Base-by-base conservation (phyloP, 2,329 filamentous ascomycete species). In the Cladosporium sp. region DNA sequence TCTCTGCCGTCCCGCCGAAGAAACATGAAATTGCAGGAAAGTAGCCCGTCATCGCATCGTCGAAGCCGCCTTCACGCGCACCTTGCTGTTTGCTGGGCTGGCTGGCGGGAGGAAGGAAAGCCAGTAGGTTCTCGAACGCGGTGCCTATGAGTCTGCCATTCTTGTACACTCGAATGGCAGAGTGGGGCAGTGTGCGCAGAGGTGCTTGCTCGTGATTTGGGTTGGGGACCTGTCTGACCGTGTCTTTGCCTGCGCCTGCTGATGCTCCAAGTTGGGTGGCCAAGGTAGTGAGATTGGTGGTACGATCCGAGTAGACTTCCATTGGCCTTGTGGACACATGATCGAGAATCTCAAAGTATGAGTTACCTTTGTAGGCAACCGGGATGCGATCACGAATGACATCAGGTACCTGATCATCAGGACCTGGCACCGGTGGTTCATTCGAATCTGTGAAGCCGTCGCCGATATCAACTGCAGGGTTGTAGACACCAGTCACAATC, bases 1-100 rank as follows among this genome's bases (percentile, higher is more conserved):
- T 89, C 77, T 98, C 91, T 18, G 91, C 93, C 1, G 93, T 91
- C 28, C 94, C 95, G 62, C 93, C 94, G 53, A 91, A 89, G 80
- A 97, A 98, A 26, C 95, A 91, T 72, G 93, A 95, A 23, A 99
- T 88, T 26, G 93, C 92, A 1, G 95, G 95, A 74, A 96, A 97
- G 80, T 99, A 99, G 12, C 95, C 96, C 1, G 97, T 86, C 84
- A 95, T 91, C 40, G 94, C 95, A 74, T 99, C 95, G 74, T 99
- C 95, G 68, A 96, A 88, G 8, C 37, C 40, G 31, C 92, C 92
- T 68, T 95, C 91, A 59, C 95, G 84, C 21, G 91, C 92, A 14
- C 91, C 92, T 50, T 90, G 85, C 69, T 91, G 88, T 6, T 85
- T 81, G 67, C 88, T 86, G 5, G 90, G 89, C 67, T 88, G 88